phyloP scores from a whole-genome alignment of 1,139 yeast genomes.

The Yamadazyma songkhlaensis region DNA sequence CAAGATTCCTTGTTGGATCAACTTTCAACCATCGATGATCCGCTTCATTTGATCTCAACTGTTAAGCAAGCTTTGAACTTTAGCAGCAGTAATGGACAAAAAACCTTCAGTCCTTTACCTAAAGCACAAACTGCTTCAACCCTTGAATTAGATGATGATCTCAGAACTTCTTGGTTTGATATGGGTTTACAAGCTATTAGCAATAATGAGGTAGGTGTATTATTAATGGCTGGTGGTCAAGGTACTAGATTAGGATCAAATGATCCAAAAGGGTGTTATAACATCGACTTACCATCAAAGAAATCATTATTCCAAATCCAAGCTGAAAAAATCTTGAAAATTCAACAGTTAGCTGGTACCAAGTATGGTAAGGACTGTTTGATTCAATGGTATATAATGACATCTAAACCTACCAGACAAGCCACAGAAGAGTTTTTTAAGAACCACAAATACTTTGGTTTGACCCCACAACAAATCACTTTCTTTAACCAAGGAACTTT shows the following conservation, averaged over 20 bases:
- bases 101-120: slow-evolving; percentile 51
- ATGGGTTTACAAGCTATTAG: slow-evolving; percentile 70
- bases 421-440: slow-evolving; percentile 74
- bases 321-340: slow-evolving; percentile 73
- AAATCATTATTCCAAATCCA: slow-evolving; percentile 89
- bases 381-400: slow-evolving; percentile 92
- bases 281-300: slow-evolving; percentile 79
- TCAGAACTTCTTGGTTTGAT: slow-evolving; percentile 45
- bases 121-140: slow-evolving; percentile 47
- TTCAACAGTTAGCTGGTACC: slow-evolving; percentile 56
- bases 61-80: slow-evolving; percentile 49
- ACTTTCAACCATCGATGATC: slow-evolving; percentile 40
- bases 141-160: slow-evolving; percentile 32
- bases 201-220: slow-evolving; percentile 76
- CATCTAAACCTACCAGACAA: slow-evolving; percentile 82
- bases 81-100: slow-evolving; percentile 30
- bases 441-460: slow-evolving; percentile 66
- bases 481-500: slow-evolving; percentile 95
- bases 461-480: slow-evolving; percentile 52
- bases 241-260: slow-evolving; percentile 91
- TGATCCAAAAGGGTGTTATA: slow-evolving; percentile 91
- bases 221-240: slow-evolving; percentile 97
- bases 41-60: slow-evolving; percentile 36
- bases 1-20: slow-evolving; percentile 33
- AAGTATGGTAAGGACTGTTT: slow-evolving; percentile 21